These are phyloP conservation scores for Auricularia cornea DNA, from an alignment of 768 basidiomycete species.

Conservation along the genomic window DNA sequence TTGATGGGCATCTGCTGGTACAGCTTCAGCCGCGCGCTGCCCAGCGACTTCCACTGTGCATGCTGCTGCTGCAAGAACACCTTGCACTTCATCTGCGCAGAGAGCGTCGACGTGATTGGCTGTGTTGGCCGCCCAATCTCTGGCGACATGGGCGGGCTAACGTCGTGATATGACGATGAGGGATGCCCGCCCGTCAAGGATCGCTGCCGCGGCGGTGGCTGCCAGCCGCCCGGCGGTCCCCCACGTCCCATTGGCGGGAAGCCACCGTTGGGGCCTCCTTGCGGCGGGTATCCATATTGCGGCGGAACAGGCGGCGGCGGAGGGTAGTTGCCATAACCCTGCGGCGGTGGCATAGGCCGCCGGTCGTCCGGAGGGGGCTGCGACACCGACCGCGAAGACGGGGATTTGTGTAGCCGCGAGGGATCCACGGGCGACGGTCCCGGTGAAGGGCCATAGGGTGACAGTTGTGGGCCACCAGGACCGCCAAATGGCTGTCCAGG, in stretches of 20 bases:
- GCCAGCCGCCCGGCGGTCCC: not conserved
- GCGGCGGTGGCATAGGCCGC: not conserved
- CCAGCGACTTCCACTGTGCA: slow-evolving; percentile 96
- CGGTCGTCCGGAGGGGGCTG: not conserved
- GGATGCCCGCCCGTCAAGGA: not conserved
- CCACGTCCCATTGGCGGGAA: not conserved
- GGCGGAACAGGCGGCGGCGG: not conserved
- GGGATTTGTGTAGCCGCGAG: slow-evolving; percentile 1
- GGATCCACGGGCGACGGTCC: not conserved
- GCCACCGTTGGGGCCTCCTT: not conserved
- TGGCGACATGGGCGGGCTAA: slow-evolving; percentile 83
- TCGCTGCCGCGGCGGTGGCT: slow-evolving; percentile 1
- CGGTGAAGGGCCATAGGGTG: not conserved
- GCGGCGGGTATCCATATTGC: slow-evolving; percentile 1
- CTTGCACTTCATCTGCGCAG: slow-evolving; percentile 96
- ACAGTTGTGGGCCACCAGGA: not conserved
- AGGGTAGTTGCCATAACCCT: not conserved
- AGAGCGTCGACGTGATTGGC: slow-evolving; percentile 67
- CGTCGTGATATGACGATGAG: slow-evolving; percentile 9
- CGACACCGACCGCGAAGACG: slow-evolving; percentile 6
- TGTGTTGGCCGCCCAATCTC: slow-evolving; percentile 42
- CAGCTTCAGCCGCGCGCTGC: slow-evolving; percentile 77
- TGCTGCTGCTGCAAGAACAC: slow-evolving; percentile 93
- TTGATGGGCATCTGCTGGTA: slow-evolving; percentile 81
- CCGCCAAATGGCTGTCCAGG: not conserved